A percentile compares a stretch with the other conserved stretches of the same genome.
Evolutionary conservation across 176 grass and related monocot species (phyloP).

Genomic region (Poa pratensis): DNA sequence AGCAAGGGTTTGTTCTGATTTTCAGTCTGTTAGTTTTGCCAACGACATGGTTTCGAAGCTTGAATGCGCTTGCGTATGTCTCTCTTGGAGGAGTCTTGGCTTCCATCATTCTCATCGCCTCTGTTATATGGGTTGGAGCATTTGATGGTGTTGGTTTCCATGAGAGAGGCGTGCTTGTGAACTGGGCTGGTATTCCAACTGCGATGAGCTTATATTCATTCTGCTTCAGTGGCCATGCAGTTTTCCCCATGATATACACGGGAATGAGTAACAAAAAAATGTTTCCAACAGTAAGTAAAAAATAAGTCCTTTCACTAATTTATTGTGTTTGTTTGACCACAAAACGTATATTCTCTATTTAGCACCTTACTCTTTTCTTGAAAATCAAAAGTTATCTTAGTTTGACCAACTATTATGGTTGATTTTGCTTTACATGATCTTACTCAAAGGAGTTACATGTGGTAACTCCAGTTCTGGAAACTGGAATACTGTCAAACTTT

Average conservation of each 20-base stretch:
- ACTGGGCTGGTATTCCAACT: conserved; percentile 71
- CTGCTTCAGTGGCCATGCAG: conserved; percentile 90
- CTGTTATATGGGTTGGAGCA: conserved; percentile 64
- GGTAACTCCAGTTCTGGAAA: conserved; percentile 1
- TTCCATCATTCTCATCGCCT: conserved; percentile 60
- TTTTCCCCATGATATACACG: conserved; percentile 88
- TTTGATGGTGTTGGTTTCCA: conserved; percentile 76
- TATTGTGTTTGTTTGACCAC: conserved; percentile 21
- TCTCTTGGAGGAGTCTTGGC: conserved; percentile 74
- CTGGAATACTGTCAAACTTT: conserved; percentile 32
- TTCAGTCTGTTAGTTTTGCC: conserved; percentile 70
- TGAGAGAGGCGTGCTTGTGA: conserved; percentile 57
- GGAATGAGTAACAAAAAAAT: conserved; percentile 66
- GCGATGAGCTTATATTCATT: conserved; percentile 85
- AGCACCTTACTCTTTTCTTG: not conserved
- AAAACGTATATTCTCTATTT: not conserved
- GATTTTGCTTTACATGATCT: not conserved
- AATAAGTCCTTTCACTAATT: not conserved
- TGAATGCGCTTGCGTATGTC: conserved; percentile 70
- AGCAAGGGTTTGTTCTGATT: conserved; percentile 79
- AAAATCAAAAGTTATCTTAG: not conserved
- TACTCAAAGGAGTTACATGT: not conserved
- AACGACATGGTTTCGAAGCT: conserved; percentile 85
- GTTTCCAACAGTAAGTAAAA: conserved; percentile 68
- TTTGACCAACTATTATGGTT: not conserved